Evolutionary conservation across 306 rosid species (phyloP).

Genomic region (Cucurbita pepo): DNA sequence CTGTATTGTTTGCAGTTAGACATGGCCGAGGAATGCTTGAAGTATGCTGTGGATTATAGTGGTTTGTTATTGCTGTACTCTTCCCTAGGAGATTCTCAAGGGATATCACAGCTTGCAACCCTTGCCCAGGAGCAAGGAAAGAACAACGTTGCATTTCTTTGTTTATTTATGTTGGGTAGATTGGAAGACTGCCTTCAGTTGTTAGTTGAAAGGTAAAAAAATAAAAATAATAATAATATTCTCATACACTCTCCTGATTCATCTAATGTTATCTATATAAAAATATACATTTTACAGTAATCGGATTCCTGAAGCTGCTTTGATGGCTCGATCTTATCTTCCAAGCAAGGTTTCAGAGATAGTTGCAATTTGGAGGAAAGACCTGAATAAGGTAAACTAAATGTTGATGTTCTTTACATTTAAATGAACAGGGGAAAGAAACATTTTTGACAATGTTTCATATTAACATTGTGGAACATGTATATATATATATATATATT

Average conservation of each 20-base stretch:
- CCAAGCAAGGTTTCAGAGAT: slow-evolving; percentile 97
- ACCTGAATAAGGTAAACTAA: slow-evolving; percentile 68
- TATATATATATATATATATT: background rate
- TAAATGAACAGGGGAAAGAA: background rate
- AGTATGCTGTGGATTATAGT: slow-evolving; percentile 86
- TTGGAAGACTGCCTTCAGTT: slow-evolving; percentile 92
- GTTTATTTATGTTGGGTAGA: slow-evolving; percentile 84
- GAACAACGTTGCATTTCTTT: slow-evolving; percentile 93
- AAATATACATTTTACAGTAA: slow-evolving; percentile 36
- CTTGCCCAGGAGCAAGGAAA: slow-evolving; percentile 97
- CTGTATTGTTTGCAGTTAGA: slow-evolving; percentile 50
- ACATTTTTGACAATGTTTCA: background rate
- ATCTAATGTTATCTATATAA: background rate
- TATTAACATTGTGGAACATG: background rate
- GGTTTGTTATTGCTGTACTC: slow-evolving; percentile 93
- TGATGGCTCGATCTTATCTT: slow-evolving; percentile 98
- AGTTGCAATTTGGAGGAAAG: slow-evolving; percentile 93
- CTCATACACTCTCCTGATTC: background rate
- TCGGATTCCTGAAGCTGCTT: slow-evolving; percentile 98
- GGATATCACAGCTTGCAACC: slow-evolving; percentile 67
- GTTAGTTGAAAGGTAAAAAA: slow-evolving; percentile 68
- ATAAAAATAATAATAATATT: background rate
- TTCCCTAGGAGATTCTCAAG: slow-evolving; percentile 93
- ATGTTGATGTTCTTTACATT: background rate
- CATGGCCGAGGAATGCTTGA: slow-evolving; percentile 94